A percentile compares a stretch with the other conserved stretches of the same genome.
Evolutionary conservation across 176 grass and related monocot species (phyloP).

Genomic region (Avena atlantica): DNA sequence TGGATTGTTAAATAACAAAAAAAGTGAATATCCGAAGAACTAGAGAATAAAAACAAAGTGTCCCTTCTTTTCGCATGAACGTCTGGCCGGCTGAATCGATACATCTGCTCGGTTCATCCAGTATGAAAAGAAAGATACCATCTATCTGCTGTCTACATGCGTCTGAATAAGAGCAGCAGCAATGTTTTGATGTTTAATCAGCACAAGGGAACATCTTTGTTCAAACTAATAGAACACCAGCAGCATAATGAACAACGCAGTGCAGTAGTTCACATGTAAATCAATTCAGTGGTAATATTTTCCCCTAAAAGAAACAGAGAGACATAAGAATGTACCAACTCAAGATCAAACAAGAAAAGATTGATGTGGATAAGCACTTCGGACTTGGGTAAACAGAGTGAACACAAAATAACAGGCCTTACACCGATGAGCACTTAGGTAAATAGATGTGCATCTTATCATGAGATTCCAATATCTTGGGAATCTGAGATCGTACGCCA

Average conservation of each 20-base stretch:
- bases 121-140: background rate
- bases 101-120: background rate
- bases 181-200: background rate
- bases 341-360: slow-evolving; percentile 14
- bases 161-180: background rate
- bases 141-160: background rate
- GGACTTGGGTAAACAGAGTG: background rate
- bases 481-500: background rate
- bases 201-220: slow-evolving; percentile 8
- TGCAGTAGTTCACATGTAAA: slow-evolving; percentile 17
- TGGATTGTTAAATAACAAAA: no score
- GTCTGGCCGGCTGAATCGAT: no score
- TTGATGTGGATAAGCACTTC: background rate
- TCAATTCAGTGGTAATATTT: background rate
- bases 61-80: background rate
- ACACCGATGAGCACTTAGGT: background rate
- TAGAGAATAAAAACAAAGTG: background rate
- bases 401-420: background rate
- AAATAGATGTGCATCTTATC: background rate
- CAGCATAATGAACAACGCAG: background rate
- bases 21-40: background rate
- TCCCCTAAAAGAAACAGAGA: background rate
- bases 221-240: background rate
- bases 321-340: background rate
- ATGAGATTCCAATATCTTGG: background rate